Evolutionary conservation across 805 yeast genomes (phyloP), one percentile per base, ranked within the genome.

Genomic region (Ogataea pini): DNA sequence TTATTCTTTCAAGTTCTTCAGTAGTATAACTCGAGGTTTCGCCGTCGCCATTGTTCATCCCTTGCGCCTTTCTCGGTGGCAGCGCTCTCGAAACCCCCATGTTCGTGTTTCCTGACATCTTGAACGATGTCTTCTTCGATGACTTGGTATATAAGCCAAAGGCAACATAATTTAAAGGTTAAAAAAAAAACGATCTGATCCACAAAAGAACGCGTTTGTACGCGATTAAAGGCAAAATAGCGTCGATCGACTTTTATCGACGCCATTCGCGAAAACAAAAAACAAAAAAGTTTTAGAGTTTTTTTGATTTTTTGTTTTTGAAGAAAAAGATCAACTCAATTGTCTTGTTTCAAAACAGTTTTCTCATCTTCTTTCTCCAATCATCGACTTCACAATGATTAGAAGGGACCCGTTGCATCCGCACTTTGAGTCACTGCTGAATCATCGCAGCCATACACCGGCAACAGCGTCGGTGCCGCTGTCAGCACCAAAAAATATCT

Each of bases 1-100:
- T 51, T 32, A 69, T 58, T 10, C 58, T 48, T 24, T 49, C 57
- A 4, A 54, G 44, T 45, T 69, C 71, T 20, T 61, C 66, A 1
- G 46, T 44, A 1, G 66, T 50, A 37, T 62, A 67, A 1, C 46
- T 31, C 12, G 20, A 13, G 12, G 31, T 19, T 17, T 33, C 52
- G 20, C 17, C 13, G 25, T 14, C 25, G 28, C 38, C 24, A 12
- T 19, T 5, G 37, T 7, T 12, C 24, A 22, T 19, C 24, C 19
- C 13, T n/a, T 34, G 37, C 37, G 24, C 41, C 17, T 31, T 45
- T 31, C 42, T 49, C 31, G 41, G 34, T 24, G 56, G 54, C 36
- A 52, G 25, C n/a, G 44, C 36, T 13, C 50, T 50, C n/a, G 50
- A 42, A 8, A 49, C 48, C 24, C 40, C 44, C 16, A 34, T 16